Percentiles rank a stretch among this genome's conserved stretches.
Evolutionary conservation across 208 protist genomes (phyloP).

Genomic region (Angomonas deanei): DNA sequence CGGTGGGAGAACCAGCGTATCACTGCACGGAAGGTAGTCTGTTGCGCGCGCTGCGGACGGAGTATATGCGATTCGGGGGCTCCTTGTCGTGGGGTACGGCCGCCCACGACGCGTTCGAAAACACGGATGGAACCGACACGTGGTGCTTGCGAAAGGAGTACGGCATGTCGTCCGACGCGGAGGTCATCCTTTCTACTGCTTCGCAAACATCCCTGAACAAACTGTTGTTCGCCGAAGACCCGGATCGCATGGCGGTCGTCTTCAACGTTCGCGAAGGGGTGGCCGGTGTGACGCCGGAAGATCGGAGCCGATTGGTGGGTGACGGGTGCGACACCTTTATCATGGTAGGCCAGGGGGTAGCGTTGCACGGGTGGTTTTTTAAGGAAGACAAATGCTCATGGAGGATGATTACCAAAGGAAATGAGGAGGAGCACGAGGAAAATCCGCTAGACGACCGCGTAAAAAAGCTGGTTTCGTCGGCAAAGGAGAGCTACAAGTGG

Average conservation of each 20-base stretch:
- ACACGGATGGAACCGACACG: conserved; percentile 48
- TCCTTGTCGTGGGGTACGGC: conserved; percentile 52
- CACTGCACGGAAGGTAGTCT: conserved; percentile 65
- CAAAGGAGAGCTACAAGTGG: background rate
- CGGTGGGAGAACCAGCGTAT: conserved; percentile 52
- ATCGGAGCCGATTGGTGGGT: conserved; percentile 27
- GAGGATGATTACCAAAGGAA: conserved; percentile 31
- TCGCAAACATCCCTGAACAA: conserved; percentile 25
- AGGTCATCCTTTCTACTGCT: conserved; percentile 61
- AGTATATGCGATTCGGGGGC: conserved; percentile 76
- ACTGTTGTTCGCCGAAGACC: conserved; percentile 54
- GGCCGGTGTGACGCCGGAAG: conserved; percentile 6
- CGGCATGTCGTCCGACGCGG: conserved; percentile 43
- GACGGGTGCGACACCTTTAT: conserved; percentile 40
- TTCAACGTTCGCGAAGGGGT: conserved; percentile 62
- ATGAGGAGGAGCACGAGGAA: conserved; percentile 8
- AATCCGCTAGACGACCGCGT: background rate
- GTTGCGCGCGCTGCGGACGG: conserved; percentile 49
- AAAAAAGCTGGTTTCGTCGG: background rate
- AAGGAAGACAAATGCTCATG: conserved; percentile 28
- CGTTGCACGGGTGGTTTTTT: conserved; percentile 57
- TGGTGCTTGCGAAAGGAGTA: conserved; percentile 75
- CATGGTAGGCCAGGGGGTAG: conserved; percentile 42
- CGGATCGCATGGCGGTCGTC: conserved; percentile 45
- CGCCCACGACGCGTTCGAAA: conserved; percentile 57